Conservation (phyloP, 1,284 basidiomycete species). For the Salmacisia buchloeana region DNA sequence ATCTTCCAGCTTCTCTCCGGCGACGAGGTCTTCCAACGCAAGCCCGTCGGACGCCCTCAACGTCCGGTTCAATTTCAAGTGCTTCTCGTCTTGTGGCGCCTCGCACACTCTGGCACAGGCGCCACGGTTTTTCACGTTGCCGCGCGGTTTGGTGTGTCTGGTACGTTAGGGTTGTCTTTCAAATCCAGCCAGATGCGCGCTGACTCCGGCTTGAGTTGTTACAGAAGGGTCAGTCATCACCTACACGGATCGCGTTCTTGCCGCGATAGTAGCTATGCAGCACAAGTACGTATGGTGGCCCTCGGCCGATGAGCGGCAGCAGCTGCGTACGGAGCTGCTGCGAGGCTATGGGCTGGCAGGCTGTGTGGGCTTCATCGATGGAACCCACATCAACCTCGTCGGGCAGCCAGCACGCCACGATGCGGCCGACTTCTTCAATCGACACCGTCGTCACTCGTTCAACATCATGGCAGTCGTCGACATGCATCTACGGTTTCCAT, state of each 20-base stretch:
- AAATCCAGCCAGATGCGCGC: too few relatives aligned
- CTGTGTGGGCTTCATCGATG: background rate
- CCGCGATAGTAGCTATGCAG: background rate
- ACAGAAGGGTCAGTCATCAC: background rate
- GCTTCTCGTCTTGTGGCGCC: too few relatives aligned
- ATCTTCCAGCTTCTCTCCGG: too few relatives aligned
- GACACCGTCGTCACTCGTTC: background rate
- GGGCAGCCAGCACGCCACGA: background rate
- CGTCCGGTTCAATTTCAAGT: too few relatives aligned
- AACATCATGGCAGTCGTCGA: background rate
- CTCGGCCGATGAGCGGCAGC: background rate
- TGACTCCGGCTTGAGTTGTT: too few relatives aligned
- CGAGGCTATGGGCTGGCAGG: background rate
- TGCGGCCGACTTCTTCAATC: background rate
- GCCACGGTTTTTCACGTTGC: too few relatives aligned
- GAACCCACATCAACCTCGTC: background rate
- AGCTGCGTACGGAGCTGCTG: background rate
- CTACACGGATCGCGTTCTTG: background rate
- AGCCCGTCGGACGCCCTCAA: too few relatives aligned
- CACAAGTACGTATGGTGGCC: background rate
- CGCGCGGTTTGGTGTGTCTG: too few relatives aligned
- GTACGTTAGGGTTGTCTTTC: too few relatives aligned
- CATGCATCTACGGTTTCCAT: background rate
- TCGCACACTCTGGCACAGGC: too few relatives aligned
- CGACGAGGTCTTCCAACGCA: too few relatives aligned